Evolutionary conservation across 495 filamentous ascomycete species (phyloP), one percentile per base, ranked within the genome.

Genomic region (Tirmania nivea): DNA sequence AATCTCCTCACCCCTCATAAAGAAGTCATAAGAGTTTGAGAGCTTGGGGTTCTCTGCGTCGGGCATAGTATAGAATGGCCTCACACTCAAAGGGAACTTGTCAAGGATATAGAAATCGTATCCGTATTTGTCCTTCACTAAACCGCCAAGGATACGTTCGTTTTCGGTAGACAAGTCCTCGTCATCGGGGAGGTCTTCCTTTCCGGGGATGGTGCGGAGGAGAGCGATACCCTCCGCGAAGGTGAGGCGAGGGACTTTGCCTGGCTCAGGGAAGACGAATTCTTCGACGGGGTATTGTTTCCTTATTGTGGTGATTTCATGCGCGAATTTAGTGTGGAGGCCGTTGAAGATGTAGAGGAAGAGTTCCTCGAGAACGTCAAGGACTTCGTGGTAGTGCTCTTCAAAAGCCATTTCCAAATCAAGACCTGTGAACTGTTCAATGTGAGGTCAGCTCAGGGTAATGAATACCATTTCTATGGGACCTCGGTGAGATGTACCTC

Each of bases 341-440:
- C 81, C 76, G 35, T 76, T 77, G 73, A 97, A 89, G 60, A 97
- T 93, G 68, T 83, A 75, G 56, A 94, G 76, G 60, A 97, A 78
- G 14, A 92, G 81, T 55, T 79, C 70, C 65, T 95, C 90, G 20
- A 93, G 76, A 59, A 83, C 79, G 20, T 78, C 67, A 21, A 85
- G 68, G 37, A 92, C 86, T 66, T 97, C 90, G 65, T 83, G 77
- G 70, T 95, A 96, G 68, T 86, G 75, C 53, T 84, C 70, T 52
- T 82, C 75, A 67, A 95, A 94, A 36, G 86, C 86, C 83, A 94
- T 95, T 65, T 96, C 90, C 62, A 95, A 71, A 84, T 97, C 90
- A 55, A 97, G 83, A 67, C 90, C 90, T 47, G 84, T 86, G 69
- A 94, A 97, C 72, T 62, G 17, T 8, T 25, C 3, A 50, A 31